Evolutionary conservation across 2,329 filamentous ascomycete species (phyloP).

Genomic region (Apiospora aurea): DNA sequence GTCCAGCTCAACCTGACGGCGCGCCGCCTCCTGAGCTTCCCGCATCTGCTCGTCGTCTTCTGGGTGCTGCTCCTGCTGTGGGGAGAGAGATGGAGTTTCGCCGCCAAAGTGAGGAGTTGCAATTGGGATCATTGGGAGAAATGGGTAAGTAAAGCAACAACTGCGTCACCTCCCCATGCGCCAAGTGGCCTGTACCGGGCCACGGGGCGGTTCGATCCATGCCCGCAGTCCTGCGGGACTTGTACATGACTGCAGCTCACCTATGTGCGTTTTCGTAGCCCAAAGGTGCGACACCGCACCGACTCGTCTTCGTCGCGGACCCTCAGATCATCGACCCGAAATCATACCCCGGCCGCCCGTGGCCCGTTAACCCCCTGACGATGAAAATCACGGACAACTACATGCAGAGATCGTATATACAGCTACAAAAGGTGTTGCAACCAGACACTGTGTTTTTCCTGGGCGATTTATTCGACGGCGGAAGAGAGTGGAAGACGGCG

Average conservation of each 20-base stretch:
- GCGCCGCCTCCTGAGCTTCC: conserved; percentile 65
- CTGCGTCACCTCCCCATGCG: neutral
- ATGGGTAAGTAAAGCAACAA: conserved; percentile 69
- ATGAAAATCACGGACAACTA: conserved; percentile 83
- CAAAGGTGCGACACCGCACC: conserved; percentile 78
- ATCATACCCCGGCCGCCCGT: conserved; percentile 85
- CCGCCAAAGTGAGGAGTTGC: conserved; percentile 73
- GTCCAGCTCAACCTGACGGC: conserved; percentile 55
- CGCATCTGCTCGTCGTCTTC: conserved; percentile 70
- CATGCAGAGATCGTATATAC: conserved; percentile 80
- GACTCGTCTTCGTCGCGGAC: conserved; percentile 84
- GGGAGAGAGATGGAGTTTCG: conserved; percentile 84
- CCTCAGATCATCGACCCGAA: conserved; percentile 93
- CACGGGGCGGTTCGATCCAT: neutral
- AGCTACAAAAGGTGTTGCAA: conserved; percentile 76
- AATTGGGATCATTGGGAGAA: conserved; percentile 89
- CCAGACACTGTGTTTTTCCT: conserved; percentile 92
- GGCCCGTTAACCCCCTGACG: conserved; percentile 62
- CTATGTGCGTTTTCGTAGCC: conserved; percentile 62
- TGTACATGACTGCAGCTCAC: conserved; percentile 25
- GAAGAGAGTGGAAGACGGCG: conserved; percentile 88
- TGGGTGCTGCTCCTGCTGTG: conserved; percentile 84
- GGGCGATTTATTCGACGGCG: conserved; percentile 94
- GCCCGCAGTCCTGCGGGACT: neutral
- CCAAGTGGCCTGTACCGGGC: neutral